These are phyloP conservation scores for Primulina huaijiensis DNA, from an alignment of 257 asterid genomes.

Conservation along the genomic window DNA sequence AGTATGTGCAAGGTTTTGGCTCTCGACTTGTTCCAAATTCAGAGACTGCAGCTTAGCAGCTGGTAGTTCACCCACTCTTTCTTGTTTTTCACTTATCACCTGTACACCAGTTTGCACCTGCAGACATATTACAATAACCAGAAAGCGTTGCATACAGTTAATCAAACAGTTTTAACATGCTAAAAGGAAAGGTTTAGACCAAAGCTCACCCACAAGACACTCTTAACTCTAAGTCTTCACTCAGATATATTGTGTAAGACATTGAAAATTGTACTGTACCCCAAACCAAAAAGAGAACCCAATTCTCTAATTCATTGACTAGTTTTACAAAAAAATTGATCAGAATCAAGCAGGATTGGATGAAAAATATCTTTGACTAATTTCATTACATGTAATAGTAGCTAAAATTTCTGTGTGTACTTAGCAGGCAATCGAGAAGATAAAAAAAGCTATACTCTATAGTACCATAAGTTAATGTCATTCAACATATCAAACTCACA, in stretches of 20 bases:
- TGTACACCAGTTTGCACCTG: conserved; percentile 80
- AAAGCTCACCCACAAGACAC: too few species aligned
- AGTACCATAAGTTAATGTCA: not conserved
- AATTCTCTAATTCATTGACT: conserved; percentile 12
- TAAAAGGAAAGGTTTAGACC: not conserved
- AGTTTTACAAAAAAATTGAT: not conserved
- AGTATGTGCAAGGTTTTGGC: conserved; percentile 36
- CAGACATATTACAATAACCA: conserved; percentile 27
- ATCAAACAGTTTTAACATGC: too few species aligned
- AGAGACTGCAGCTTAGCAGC: conserved; percentile 61
- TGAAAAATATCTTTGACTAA: not conserved
- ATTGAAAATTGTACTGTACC: conserved; percentile 4
- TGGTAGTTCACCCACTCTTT: conserved; percentile 61
- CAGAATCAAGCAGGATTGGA: not conserved
- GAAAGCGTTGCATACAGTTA: not conserved
- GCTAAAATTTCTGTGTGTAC: not conserved
- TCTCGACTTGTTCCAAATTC: conserved; percentile 52
- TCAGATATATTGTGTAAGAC: not conserved
- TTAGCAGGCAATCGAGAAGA: not conserved
- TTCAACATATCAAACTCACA: not conserved
- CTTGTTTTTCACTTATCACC: conserved; percentile 73
- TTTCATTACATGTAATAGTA: not conserved
- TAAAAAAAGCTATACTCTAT: not conserved
- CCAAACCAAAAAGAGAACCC: not conserved
- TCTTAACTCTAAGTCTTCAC: too few species aligned